These are phyloP conservation scores for Phytopythium aichiense DNA, from an alignment of 352 stramenopile species.

Conservation along the genomic window DNA sequence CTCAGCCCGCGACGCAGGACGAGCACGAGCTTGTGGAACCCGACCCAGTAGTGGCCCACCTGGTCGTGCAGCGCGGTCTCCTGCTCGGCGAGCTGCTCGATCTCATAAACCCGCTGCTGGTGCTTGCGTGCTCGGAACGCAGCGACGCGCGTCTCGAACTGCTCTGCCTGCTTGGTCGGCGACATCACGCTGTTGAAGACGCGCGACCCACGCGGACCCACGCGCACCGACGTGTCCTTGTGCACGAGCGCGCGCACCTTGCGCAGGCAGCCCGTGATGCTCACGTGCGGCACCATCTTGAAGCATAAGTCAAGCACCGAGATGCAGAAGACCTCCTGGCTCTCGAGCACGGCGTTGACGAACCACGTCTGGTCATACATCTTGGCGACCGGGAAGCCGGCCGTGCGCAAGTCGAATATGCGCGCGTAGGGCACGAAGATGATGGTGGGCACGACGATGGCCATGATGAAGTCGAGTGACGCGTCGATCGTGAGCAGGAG, in stretches of 20 bases:
- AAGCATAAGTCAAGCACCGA: conserved; percentile 1
- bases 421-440: conserved; percentile 14
- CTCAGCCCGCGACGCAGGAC: background rate
- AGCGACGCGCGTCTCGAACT: background rate
- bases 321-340: conserved; percentile 3
- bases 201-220: background rate
- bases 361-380: conserved; percentile 1
- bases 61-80: background rate
- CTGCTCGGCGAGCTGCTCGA: background rate
- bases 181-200: background rate
- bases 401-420: conserved; percentile 9
- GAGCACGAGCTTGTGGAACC: background rate
- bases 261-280: conserved; percentile 1
- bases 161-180: background rate
- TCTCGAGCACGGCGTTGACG: conserved; percentile 5
- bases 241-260: conserved; percentile 6
- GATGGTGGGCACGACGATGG: conserved; percentile 12
- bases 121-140: background rate
- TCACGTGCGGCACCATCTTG: conserved; percentile 7
- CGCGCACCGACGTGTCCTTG: conserved; percentile 1
- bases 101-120: background rate
- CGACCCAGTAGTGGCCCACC: too few species aligned
- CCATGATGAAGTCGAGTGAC: conserved; percentile 14
- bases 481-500: conserved; percentile 15
- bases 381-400: conserved; percentile 1